Percentiles rank a stretch among this genome's conserved stretches.
Conservation (phyloP, 1,284 basidiomycete genomes). For the Leccinum ambiguum region DNA sequence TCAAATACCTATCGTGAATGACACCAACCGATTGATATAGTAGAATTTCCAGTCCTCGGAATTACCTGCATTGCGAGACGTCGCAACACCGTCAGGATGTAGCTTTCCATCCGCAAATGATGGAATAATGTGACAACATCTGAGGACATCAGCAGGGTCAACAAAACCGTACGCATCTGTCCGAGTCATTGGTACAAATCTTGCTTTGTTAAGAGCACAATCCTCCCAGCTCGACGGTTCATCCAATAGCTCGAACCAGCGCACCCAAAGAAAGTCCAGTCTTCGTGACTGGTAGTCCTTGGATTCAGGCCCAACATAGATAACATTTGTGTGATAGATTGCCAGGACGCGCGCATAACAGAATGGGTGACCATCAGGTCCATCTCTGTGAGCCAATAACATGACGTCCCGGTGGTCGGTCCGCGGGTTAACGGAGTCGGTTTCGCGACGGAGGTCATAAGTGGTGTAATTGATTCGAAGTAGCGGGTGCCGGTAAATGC, state of each 20-base stretch:
- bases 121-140: not conserved
- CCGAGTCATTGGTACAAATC: not conserved
- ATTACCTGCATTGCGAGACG: not conserved
- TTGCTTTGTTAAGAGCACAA: not conserved
- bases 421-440: not conserved
- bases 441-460: not conserved
- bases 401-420: not conserved
- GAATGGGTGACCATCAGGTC: not conserved
- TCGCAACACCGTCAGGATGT: not conserved
- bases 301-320: not conserved
- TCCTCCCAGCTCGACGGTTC: not conserved
- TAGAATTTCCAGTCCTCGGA: constrained; percentile 1
- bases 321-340: not conserved
- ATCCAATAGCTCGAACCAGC: not conserved
- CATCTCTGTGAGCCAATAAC: not conserved
- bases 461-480: not conserved
- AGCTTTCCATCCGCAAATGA: constrained; percentile 1
- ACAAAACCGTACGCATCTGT: not conserved
- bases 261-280: not conserved
- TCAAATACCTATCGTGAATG: not conserved
- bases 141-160: not conserved
- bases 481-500: not conserved
- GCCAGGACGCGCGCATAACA: not conserved
- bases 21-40: constrained; percentile 1
- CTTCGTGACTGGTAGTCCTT: not conserved